Evolutionary conservation across 495 filamentous ascomycete genomes (phyloP).

Genomic region (Pseudomonodictys pantanalensis): DNA sequence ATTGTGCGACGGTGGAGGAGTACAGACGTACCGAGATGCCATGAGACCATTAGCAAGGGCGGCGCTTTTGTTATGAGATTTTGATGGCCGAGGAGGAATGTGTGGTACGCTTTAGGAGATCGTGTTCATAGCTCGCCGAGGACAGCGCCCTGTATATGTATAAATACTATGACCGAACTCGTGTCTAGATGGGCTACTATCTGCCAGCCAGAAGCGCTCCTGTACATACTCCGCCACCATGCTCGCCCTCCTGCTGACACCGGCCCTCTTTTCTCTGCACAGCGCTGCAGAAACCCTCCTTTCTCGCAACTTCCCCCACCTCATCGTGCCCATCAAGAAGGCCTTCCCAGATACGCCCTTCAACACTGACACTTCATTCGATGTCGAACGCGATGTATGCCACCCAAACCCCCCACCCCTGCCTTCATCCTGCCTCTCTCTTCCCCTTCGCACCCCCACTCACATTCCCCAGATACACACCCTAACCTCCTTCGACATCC

Average conservation of each 20-base stretch:
- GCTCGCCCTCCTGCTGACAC: constrained; percentile 12
- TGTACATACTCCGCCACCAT: constrained; percentile 4
- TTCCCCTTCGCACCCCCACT: background rate
- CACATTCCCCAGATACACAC: constrained; percentile 13
- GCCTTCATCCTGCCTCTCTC: background rate
- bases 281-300: background rate
- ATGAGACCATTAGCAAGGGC: too few relatives aligned
- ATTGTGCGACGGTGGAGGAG: too few relatives aligned
- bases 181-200: background rate
- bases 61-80: too few relatives aligned
- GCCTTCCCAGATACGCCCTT: background rate
- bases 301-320: constrained; percentile 19
- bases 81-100: too few relatives aligned
- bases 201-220: background rate
- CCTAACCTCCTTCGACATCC: constrained; percentile 27
- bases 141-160: too few relatives aligned
- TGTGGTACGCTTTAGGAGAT: too few relatives aligned
- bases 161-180: too few relatives aligned
- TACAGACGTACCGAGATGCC: too few relatives aligned
- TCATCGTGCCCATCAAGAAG: constrained; percentile 26
- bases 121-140: too few relatives aligned
- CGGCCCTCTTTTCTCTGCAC: constrained; percentile 8
- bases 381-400: constrained; percentile 4
- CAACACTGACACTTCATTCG: constrained; percentile 7
- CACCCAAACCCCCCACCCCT: background rate